Base-by-base conservation (phyloP, 2,329 filamentous ascomycete genomes). In the Diaporthe nobilis region DNA sequence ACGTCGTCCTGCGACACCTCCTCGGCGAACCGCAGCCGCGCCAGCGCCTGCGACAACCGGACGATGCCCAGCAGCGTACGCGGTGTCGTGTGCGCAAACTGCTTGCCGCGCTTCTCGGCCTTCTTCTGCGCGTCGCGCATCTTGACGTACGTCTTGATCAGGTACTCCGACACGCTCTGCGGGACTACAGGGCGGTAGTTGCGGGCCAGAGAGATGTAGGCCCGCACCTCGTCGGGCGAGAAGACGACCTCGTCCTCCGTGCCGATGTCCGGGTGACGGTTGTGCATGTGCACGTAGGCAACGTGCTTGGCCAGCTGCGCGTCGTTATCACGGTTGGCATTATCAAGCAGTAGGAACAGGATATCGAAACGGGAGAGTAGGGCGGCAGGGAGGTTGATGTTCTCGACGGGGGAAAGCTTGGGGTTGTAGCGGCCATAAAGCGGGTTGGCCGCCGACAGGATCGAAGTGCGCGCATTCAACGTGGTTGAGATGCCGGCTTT, bases 361-460 rank as follows among this genome's bases (percentile, higher is more conserved):
- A 99, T 90, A 84, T 99, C 97, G 85, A 99, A 99, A 91, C 97
- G 95, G 76, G 96, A 98, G 73, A 99, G 91, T 28, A 99, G 91
- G 28, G 97, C 97, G 25, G 97, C 97, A n/a, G 97, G 97, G 55
- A 99, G 92, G 85, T 99, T 99, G 86, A 99, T 99, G 85, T 99
- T 99, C 85, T 99, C 97, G 37, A 99, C 96, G 0, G 97, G 97
- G 0, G 96, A 98, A 80, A 99, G 94, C 78, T 95, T 95, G 74
- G 97, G 97, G 86, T 99, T 99, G 89, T 99, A 99, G 77, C 97
- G 95, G 78, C 97, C 97, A 82, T 99, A 99, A 57, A 99, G 91
- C 75, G 97, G 97, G 86, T 99, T 99, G 79, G 97, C 97, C 28
- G 97, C 97, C 25, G 97, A 96, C 22, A 99, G 91, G 81, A 99